Conservation (phyloP, 768 basidiomycete species). For the Podaxis sp. region DNA sequence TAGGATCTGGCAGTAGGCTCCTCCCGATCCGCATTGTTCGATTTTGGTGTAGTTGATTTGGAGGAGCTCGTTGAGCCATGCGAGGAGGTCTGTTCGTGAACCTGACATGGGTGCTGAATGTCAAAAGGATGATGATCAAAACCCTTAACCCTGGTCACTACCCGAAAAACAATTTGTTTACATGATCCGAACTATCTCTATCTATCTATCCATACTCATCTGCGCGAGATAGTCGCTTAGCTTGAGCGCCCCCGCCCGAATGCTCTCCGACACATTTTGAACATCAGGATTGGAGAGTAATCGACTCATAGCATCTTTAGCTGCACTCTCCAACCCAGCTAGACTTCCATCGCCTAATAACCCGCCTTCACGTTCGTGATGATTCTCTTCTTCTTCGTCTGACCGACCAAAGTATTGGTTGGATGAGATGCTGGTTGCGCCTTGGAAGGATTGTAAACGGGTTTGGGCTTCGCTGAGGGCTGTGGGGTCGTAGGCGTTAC, state of each 20-base stretch:
- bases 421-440: conserved; percentile 90
- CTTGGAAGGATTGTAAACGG: conserved; percentile 81
- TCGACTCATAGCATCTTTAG: conserved; percentile 69
- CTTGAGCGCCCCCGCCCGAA: conserved; percentile 79
- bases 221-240: conserved; percentile 33
- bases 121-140: neutral
- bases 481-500: conserved; percentile 78
- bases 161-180: too few species aligned
- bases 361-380: conserved; percentile 22
- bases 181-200: too few species aligned
- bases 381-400: conserved; percentile 50
- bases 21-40: conserved; percentile 89
- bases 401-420: conserved; percentile 95
- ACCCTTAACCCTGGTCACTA: conserved; percentile 23
- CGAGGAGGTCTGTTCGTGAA: conserved; percentile 82
- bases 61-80: conserved; percentile 93
- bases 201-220: conserved; percentile 5
- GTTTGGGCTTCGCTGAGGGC: conserved; percentile 72
- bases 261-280: conserved; percentile 76
- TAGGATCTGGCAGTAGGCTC: conserved; percentile 90
- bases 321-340: conserved; percentile 55
- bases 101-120: conserved; percentile 38
- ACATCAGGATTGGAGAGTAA: conserved; percentile 85
- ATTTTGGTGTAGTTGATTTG: conserved; percentile 89
- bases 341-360: conserved; percentile 52